Percentiles rank a stretch among this genome's conserved stretches.
Conservation (phyloP, 2,329 filamentous ascomycete genomes). For the Diplodia corticola region DNA sequence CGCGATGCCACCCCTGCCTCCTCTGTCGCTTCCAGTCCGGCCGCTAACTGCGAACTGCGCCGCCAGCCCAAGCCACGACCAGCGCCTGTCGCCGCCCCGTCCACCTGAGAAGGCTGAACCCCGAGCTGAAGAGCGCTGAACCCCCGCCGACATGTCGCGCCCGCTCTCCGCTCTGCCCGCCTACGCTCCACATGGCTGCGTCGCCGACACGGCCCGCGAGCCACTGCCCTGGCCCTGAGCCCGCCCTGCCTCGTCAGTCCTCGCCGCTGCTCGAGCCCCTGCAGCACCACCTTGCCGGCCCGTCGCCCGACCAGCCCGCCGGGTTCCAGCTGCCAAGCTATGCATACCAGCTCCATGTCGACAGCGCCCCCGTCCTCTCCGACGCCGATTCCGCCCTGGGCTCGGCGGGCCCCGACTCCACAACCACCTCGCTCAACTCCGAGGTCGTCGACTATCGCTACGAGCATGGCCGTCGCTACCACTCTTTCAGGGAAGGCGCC, state of each 20-base stretch:
- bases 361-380: background rate
- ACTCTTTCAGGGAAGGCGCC: constrained; percentile 38
- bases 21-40: background rate
- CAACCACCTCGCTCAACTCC: constrained; percentile 38
- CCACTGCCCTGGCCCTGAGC: background rate
- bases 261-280: background rate
- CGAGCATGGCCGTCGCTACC: constrained; percentile 41
- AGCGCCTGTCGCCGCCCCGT: background rate
- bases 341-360: constrained; percentile 9
- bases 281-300: background rate
- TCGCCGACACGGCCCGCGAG: no score
- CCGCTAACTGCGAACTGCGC: background rate
- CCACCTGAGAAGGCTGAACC: no score
- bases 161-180: background rate
- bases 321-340: background rate
- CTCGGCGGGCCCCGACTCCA: background rate
- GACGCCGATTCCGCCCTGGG: constrained; percentile 5
- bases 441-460: constrained; percentile 39
- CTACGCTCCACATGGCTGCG: background rate
- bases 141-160: no score
- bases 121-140: no score
- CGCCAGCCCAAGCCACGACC: background rate
- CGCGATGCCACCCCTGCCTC: background rate
- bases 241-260: background rate
- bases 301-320: background rate